A percentile compares a stretch with the other conserved stretches of the same genome.
Conservation (phyloP, 441 rosid genomes). For the Populus hybrid region DNA sequence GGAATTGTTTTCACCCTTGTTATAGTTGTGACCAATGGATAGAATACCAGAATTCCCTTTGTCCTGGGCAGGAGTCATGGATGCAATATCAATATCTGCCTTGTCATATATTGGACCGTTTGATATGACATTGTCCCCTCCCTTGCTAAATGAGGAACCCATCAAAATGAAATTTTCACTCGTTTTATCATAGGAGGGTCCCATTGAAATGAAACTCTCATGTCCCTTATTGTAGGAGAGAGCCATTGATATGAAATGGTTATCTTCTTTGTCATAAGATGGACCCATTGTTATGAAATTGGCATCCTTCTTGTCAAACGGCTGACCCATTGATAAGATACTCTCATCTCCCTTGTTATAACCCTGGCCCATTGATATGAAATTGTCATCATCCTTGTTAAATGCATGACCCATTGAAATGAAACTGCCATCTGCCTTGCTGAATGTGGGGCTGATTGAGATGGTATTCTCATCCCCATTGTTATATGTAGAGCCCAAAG, state of each 20-base stretch:
- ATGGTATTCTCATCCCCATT: slow-evolving; percentile 37
- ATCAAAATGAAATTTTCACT: slow-evolving; percentile 40
- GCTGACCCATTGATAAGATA: slow-evolving; percentile 39
- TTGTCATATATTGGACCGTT: slow-evolving; percentile 29
- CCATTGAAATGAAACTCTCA: slow-evolving; percentile 39
- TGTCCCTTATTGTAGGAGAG: slow-evolving; percentile 45
- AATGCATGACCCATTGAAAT: slow-evolving; percentile 32
- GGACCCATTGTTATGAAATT: slow-evolving; percentile 37
- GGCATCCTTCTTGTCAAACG: slow-evolving; percentile 37
- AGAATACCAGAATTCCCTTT: slow-evolving; percentile 29
- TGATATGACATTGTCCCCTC: slow-evolving; percentile 31
- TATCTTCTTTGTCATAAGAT: slow-evolving; percentile 37
- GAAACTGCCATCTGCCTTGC: slow-evolving; percentile 25
- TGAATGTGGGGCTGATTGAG: background rate
- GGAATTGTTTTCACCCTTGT: slow-evolving; percentile 32
- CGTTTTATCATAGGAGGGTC: slow-evolving; percentile 29
- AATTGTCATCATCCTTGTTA: slow-evolving; percentile 40
- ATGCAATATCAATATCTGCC: slow-evolving; percentile 27
- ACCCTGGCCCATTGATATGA: slow-evolving; percentile 43
- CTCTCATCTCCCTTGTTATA: slow-evolving; percentile 41
- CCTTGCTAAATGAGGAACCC: slow-evolving; percentile 34
- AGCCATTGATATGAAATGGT: slow-evolving; percentile 38
- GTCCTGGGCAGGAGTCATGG: slow-evolving; percentile 27
- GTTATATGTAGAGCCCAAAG: slow-evolving; percentile 35
- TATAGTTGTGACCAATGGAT: slow-evolving; percentile 38